Conservation (phyloP, 2,329 filamentous ascomycete species). For the Leptodontidium sp. region DNA sequence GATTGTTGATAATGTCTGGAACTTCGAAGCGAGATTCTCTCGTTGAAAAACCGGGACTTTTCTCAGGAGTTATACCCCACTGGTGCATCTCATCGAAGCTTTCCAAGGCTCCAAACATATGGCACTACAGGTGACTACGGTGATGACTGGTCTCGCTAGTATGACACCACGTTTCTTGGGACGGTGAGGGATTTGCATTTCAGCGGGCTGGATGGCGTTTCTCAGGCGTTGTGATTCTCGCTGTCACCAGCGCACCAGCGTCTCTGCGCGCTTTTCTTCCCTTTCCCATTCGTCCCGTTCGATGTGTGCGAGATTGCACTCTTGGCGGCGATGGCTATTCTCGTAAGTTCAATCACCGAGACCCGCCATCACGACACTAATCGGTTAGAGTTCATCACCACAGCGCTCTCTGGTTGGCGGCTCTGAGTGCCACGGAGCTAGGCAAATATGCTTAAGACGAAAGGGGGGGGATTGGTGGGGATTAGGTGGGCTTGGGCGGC, state of each 20-base stretch:
- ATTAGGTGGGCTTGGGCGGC: neutral
- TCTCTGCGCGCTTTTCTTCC: conserved; percentile 4
- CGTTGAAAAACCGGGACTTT: neutral
- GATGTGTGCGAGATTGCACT: conserved; percentile 7
- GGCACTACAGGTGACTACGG: no score
- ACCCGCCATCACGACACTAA: conserved; percentile 16
- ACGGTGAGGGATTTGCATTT: neutral
- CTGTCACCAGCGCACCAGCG: neutral
- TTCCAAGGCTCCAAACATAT: neutral
- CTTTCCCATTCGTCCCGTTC: neutral
- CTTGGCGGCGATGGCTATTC: conserved; percentile 15
- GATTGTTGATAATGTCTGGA: neutral
- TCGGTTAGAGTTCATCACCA: no score
- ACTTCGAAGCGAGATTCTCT: neutral
- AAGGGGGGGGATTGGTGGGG: neutral
- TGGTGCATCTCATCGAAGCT: neutral
- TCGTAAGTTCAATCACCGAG: conserved; percentile 18
- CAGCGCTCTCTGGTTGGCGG: conserved; percentile 5
- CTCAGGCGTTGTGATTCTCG: neutral
- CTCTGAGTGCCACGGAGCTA: neutral
- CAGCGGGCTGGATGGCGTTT: neutral
- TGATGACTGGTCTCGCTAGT: neutral
- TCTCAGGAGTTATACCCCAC: neutral
- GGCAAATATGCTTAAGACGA: conserved; percentile 12
- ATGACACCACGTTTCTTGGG: conserved; percentile 14